Evolutionary conservation across 371 early-diverging fungal species (phyloP).

Genomic region (Thermomucor indicae-seudaticae): DNA sequence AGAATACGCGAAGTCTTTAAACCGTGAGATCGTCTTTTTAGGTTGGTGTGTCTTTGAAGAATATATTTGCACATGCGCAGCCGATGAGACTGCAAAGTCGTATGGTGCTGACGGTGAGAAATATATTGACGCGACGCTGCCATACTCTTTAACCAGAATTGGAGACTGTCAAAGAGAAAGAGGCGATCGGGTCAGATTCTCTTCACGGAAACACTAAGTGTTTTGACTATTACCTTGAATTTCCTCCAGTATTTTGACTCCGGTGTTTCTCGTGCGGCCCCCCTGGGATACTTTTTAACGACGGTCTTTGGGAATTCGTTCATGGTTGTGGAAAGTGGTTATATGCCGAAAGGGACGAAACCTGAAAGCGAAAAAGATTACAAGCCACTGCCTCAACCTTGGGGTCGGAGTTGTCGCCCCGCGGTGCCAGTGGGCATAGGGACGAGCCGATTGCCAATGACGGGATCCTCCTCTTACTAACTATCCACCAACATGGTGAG

Average conservation of each 20-base stretch:
- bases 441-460: too few species aligned
- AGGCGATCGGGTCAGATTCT: background rate
- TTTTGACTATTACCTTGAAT: slow-evolving; percentile 61
- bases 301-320: slow-evolving; percentile 61
- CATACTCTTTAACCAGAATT: slow-evolving; percentile 83
- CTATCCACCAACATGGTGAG: slow-evolving; percentile 9
- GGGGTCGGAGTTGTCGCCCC: background rate
- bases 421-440: too few species aligned
- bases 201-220: background rate
- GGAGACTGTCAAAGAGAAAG: slow-evolving; percentile 54
- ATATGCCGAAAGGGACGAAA: background rate
- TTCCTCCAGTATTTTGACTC: slow-evolving; percentile 79
- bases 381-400: background rate
- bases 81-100: slow-evolving; percentile 87
- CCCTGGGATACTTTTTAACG: slow-evolving; percentile 54
- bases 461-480: slow-evolving; percentile 3
- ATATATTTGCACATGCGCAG: slow-evolving; percentile 91
- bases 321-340: background rate
- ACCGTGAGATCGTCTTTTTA: slow-evolving; percentile 87
- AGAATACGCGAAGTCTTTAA: slow-evolving; percentile 83
- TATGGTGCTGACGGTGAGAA: slow-evolving; percentile 84
- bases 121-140: slow-evolving; percentile 76
- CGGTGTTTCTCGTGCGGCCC: slow-evolving; percentile 51
- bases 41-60: slow-evolving; percentile 71
- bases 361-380: background rate